Percentiles rank a stretch among this genome's conserved stretches.
Evolutionary conservation across 2,329 filamentous ascomycete species (phyloP).

Genomic region (Nectriaceae sp.): DNA sequence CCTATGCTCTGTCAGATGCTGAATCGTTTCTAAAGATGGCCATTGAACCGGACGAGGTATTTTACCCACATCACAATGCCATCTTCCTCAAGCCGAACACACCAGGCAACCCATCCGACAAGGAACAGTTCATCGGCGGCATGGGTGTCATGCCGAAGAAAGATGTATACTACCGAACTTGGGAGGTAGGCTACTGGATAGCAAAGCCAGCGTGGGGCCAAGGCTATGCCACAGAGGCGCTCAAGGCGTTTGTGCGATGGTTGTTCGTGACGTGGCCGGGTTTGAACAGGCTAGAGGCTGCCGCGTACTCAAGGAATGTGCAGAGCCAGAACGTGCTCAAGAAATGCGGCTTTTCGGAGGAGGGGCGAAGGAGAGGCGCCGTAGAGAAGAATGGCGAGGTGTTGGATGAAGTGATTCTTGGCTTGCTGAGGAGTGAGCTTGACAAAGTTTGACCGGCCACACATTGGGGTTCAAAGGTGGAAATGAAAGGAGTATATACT

Average conservation of each 20-base stretch:
- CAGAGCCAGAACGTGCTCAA: conserved; percentile 45
- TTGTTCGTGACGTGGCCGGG: conserved; percentile 43
- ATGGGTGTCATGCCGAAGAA: conserved; percentile 40
- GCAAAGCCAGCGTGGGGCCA: conserved; percentile 45
- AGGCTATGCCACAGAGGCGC: conserved; percentile 46
- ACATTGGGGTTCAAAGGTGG: no score
- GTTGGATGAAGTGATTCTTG: conserved; percentile 39
- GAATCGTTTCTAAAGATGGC: conserved; percentile 36
- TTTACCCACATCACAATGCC: conserved; percentile 34
- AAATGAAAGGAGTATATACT: neutral
- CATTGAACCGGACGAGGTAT: conserved; percentile 16
- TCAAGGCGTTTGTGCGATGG: conserved; percentile 43
- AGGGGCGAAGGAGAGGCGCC: conserved; percentile 45
- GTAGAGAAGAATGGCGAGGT: conserved; percentile 43
- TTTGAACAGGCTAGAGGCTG: conserved; percentile 44
- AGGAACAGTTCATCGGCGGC: conserved; percentile 38
- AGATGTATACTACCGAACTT: conserved; percentile 44
- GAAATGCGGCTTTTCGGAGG: conserved; percentile 44
- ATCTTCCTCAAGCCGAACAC: conserved; percentile 35
- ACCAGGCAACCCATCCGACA: conserved; percentile 25
- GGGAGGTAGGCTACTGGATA: conserved; percentile 54
- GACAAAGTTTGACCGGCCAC: no score
- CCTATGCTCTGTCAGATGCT: conserved; percentile 45
- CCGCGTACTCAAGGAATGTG: conserved; percentile 39
- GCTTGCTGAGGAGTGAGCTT: conserved; percentile 41